A percentile compares a stretch with the other conserved stretches of the same genome.
These are phyloP conservation scores for Linnemannia schmuckeri DNA, from an alignment of 192 early-diverging fungal genomes.

Conservation along the genomic window DNA sequence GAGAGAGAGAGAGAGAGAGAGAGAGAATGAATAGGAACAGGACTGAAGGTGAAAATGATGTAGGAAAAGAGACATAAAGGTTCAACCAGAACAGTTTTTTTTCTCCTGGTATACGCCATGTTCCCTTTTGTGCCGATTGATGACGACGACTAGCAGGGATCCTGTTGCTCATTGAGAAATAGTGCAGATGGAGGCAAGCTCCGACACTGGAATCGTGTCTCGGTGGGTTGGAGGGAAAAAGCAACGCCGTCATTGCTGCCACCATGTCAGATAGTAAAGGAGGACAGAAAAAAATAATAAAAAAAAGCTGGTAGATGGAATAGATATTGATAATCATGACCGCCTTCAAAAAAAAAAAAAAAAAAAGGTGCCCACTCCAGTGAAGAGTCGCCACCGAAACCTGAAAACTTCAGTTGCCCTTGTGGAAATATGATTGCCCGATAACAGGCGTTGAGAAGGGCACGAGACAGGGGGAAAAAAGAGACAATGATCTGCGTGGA, in stretches of 20 bases:
- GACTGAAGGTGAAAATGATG: conserved; percentile 1
- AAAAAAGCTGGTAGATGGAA: conserved; percentile 1
- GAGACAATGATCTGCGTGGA: background rate
- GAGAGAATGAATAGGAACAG: background rate
- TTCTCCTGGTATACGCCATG: conserved; percentile 28
- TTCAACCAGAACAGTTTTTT: background rate
- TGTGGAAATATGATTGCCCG: background rate
- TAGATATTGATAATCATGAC: background rate
- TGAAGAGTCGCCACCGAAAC: background rate
- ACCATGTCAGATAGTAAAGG: conserved; percentile 19
- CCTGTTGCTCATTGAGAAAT: background rate
- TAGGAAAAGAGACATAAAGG: background rate
- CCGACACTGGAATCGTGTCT: conserved; percentile 3
- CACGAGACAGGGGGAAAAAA: background rate
- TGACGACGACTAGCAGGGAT: conserved; percentile 21
- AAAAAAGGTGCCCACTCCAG: background rate
- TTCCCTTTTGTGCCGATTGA: conserved; percentile 43
- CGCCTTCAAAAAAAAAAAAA: background rate
- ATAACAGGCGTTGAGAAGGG: too few relatives aligned
- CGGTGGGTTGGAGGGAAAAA: background rate
- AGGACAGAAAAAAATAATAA: background rate
- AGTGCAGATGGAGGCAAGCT: background rate
- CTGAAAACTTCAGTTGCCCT: background rate
- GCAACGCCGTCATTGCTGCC: background rate
- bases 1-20: too few relatives aligned